These are phyloP conservation scores for Pythium pyrilobum DNA, from an alignment of 352 stramenopile genomes.

Conservation along the genomic window DNA sequence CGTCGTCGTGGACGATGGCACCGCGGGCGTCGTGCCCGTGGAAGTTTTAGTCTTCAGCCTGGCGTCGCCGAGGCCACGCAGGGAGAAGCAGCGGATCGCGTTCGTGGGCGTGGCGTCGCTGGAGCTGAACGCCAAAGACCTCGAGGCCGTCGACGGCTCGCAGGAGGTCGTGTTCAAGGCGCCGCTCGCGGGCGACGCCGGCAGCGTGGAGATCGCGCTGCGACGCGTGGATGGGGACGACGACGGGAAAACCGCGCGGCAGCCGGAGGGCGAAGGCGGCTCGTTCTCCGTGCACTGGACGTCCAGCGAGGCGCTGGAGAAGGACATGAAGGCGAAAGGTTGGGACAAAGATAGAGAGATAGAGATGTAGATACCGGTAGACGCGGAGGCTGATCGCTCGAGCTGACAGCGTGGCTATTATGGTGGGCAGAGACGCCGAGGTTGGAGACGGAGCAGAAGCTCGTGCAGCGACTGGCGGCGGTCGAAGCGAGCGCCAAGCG, in stretches of 20 bases:
- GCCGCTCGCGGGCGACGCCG: slow-evolving; percentile 23
- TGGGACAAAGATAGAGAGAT: too few relatives aligned
- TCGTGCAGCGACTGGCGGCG: slow-evolving; percentile 29
- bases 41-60: slow-evolving; percentile 35
- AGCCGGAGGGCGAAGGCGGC: neutral
- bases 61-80: slow-evolving; percentile 1
- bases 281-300: slow-evolving; percentile 55
- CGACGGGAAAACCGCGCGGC: neutral
- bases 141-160: slow-evolving; percentile 29
- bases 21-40: slow-evolving; percentile 2
- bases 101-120: slow-evolving; percentile 31
- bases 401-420: too few relatives aligned
- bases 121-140: slow-evolving; percentile 28
- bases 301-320: slow-evolving; percentile 41
- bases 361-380: too few relatives aligned
- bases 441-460: slow-evolving; percentile 27
- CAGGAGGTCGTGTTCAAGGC: slow-evolving; percentile 47
- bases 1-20: neutral
- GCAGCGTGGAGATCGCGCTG: slow-evolving; percentile 36
- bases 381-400: too few relatives aligned
- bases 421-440: neutral
- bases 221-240: slow-evolving; percentile 1
- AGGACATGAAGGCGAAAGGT: slow-evolving; percentile 45
- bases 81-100: slow-evolving; percentile 15
- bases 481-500: slow-evolving; percentile 19